These are phyloP conservation scores for Pythium dissimile DNA, from an alignment of 352 stramenopile species.

Conservation along the genomic window DNA sequence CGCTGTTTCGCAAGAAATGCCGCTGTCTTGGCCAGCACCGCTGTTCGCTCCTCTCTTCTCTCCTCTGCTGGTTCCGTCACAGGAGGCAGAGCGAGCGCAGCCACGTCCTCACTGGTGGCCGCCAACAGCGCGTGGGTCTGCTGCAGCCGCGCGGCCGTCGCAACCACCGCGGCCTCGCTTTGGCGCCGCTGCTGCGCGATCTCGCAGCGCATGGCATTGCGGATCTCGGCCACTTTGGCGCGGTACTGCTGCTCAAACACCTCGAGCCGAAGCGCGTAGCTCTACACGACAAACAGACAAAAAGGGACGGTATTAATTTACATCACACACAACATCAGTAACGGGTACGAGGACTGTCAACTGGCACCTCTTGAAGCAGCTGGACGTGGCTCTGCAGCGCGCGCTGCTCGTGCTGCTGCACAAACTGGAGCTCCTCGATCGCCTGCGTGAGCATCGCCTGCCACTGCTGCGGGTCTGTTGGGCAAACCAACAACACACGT, in stretches of 20 bases:
- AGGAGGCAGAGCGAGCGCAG: not conserved
- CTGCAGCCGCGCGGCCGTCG: constrained; percentile 43
- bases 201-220: constrained; percentile 40
- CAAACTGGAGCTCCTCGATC: constrained; percentile 50
- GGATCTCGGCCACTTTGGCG: constrained; percentile 50
- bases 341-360: too few relatives aligned
- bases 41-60: too few relatives aligned
- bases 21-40: constrained; percentile 4
- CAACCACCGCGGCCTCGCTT: constrained; percentile 34
- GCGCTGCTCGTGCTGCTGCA: constrained; percentile 50
- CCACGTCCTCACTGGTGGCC: constrained; percentile 3
- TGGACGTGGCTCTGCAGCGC: constrained; percentile 40
- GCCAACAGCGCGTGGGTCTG: constrained; percentile 30
- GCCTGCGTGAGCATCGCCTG: constrained; percentile 43
- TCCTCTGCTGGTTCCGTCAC: not conserved
- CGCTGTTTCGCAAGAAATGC: constrained; percentile 11
- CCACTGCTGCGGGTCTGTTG: constrained; percentile 38
- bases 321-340: not conserved
- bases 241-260: constrained; percentile 64
- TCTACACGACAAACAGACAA: constrained; percentile 20
- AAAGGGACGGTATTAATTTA: not conserved
- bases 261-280: constrained; percentile 48
- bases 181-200: constrained; percentile 43
- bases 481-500: too few relatives aligned
- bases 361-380: constrained; percentile 56